Evolutionary conservation across 2,329 filamentous ascomycete species (phyloP).

Genomic region (Aspergillus persii): DNA sequence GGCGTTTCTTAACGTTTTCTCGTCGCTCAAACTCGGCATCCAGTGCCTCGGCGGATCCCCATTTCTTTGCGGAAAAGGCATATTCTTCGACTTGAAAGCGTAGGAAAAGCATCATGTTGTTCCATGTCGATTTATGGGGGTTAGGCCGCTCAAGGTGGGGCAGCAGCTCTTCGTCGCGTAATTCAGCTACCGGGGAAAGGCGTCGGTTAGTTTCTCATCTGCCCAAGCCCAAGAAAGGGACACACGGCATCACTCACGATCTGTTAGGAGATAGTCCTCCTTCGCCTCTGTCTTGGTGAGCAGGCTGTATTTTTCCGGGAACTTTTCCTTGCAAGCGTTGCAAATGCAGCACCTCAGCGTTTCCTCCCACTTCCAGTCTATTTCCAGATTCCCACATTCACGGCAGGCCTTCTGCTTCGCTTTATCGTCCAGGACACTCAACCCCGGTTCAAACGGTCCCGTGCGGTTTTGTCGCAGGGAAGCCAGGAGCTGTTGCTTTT

Average conservation of each 20-base stretch:
- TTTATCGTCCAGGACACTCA: constrained; percentile 69
- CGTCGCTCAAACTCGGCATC: constrained; percentile 85
- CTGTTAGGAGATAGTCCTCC: constrained; percentile 92
- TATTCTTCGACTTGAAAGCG: constrained; percentile 94
- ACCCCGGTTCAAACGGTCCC: constrained; percentile 82
- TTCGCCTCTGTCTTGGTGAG: constrained; percentile 95
- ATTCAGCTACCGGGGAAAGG: constrained; percentile 60
- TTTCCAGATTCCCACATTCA: constrained; percentile 80
- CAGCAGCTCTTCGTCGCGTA: constrained; percentile 82
- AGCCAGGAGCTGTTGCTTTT: constrained; percentile 71
- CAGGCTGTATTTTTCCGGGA: constrained; percentile 88
- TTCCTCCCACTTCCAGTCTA: constrained; percentile 94
- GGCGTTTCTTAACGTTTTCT: constrained; percentile 73
- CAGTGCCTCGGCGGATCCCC: constrained; percentile 80
- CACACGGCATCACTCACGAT: constrained; percentile 59
- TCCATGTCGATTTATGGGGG: constrained; percentile 93
- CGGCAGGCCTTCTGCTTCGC: constrained; percentile 70
- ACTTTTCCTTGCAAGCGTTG: constrained; percentile 79
- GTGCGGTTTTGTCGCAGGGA: constrained; percentile 70
- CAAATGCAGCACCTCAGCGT: constrained; percentile 75
- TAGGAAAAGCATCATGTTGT: constrained; percentile 98
- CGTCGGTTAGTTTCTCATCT: constrained; percentile 7
- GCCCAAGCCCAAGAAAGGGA: background rate
- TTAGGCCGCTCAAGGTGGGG: constrained; percentile 88
- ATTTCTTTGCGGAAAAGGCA: constrained; percentile 77